Evolutionary conservation across 2,329 filamentous ascomycete species (phyloP).

Genomic region (Colletotrichum cereale): DNA sequence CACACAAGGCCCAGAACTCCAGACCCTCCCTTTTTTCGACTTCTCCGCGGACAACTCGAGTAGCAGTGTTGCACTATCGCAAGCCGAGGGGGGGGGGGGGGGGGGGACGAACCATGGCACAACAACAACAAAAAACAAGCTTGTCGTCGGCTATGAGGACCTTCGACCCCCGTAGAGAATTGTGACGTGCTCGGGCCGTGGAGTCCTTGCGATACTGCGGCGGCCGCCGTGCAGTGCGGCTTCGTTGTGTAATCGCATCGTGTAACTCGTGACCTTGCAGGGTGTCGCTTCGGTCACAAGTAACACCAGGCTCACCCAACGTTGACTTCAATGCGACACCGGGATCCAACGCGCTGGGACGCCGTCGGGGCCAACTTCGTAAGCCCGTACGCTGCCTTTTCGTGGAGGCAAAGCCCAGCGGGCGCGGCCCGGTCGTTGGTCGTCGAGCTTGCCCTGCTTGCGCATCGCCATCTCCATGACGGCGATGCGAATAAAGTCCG

Average conservation of each 20-base stretch:
- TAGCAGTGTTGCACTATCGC: background rate
- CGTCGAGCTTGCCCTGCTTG: slow-evolving; percentile 73
- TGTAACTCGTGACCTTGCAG: slow-evolving; percentile 1
- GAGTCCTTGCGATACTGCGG: slow-evolving; percentile 11
- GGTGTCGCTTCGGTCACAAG: background rate
- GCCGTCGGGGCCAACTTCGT: slow-evolving; percentile 69
- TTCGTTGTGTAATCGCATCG: background rate
- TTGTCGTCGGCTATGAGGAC: slow-evolving; percentile 21
- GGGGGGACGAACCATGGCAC: slow-evolving; percentile 19
- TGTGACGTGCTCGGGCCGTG: slow-evolving; percentile 29
- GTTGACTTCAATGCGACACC: slow-evolving; percentile 41
- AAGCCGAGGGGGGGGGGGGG: background rate
- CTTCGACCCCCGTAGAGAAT: slow-evolving; percentile 7
- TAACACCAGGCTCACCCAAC: slow-evolving; percentile 9
- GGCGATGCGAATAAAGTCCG: slow-evolving; percentile 77
- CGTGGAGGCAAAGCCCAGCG: slow-evolving; percentile 77
- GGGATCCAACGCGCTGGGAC: slow-evolving; percentile 71
- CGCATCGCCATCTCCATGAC: slow-evolving; percentile 82
- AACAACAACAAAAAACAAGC: slow-evolving; percentile 13
- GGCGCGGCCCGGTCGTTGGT: slow-evolving; percentile 75
- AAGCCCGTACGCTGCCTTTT: slow-evolving; percentile 64
- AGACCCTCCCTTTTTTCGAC: slow-evolving; percentile 26
- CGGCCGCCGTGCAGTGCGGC: slow-evolving; percentile 17
- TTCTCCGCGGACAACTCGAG: slow-evolving; percentile 35
- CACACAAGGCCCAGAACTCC: slow-evolving; percentile 28